Base-by-base conservation (phyloP, 1,139 yeast species). In the Suhomyces bribrorum region DNA sequence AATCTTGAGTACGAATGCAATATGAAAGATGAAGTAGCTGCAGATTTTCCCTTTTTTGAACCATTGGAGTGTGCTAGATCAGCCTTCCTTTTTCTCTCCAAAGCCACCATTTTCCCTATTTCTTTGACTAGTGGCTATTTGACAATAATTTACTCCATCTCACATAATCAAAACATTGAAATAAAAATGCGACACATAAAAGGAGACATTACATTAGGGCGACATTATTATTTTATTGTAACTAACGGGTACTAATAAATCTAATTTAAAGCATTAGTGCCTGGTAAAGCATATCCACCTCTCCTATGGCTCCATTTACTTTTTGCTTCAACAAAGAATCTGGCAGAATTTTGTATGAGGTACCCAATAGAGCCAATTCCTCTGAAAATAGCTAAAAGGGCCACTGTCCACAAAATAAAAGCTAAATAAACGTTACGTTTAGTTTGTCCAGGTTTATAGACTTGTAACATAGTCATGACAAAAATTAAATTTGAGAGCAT, bases 321-420 rank as follows among this genome's bases (percentile, higher is more conserved):
- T 32, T 57, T 62, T 2, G 71, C 53, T 44, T 71, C 75, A 6
- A 72, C 75, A 11, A 68, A 42, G 43, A 65, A 62, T 36, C 77
- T 54, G 2, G 72, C 70, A n/a, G 56, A 56, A 20, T 52, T 57
- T 47, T 69, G 75, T 4, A 70, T 27, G 34, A 90, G 71, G 63
- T 82, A 90, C 1, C 82, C 77, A 37, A 79, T 50, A 0, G 95
- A 85, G 2, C 97, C 97, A 25, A 75, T 41, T 1, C 90, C 95
- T 62, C 97, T 78, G 60, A 88, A 76, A 7, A 81, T 66, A 0
- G 97, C 84, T 49, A 92, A 72, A 0, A 77, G 79, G 1, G 96
- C 96, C 39, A 90, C 96, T 7, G 90, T 75, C 97, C 97, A 89
- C 43, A 92, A 68, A 50, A 92, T 86, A 55, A 87, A 81, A 22